These are phyloP conservation scores for Leccinum sublutescens DNA, from an alignment of 768 basidiomycete species.

Conservation along the genomic window DNA sequence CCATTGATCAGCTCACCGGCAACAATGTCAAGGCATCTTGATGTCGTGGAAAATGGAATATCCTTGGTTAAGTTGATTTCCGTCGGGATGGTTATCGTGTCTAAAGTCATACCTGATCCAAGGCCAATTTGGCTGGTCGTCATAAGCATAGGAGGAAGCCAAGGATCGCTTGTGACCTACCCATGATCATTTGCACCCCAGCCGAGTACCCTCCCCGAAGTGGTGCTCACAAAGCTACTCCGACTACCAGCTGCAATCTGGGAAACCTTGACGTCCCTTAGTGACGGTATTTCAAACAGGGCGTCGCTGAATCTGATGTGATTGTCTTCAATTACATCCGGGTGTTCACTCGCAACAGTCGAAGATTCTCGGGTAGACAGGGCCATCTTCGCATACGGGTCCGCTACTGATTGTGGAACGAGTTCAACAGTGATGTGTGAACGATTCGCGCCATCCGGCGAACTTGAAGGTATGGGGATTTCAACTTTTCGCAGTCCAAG, in stretches of 20 bases:
- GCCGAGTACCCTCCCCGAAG: constrained; percentile 70
- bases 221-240: constrained; percentile 71
- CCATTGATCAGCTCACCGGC: constrained; percentile 47
- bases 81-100: constrained; percentile 74
- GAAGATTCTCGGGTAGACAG: constrained; percentile 34
- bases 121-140: constrained; percentile 73
- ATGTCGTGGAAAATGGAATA: constrained; percentile 46
- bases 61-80: constrained; percentile 75
- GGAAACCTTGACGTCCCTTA: constrained; percentile 59
- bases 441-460: constrained; percentile 13
- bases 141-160: constrained; percentile 1
- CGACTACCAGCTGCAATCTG: constrained; percentile 73
- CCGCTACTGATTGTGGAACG: constrained; percentile 51
- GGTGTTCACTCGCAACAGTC: constrained; percentile 28
- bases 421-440: constrained; percentile 50
- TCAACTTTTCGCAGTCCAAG: constrained; percentile 73
- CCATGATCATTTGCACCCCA: constrained; percentile 92
- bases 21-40: constrained; percentile 61
- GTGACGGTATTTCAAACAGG: constrained; percentile 74
- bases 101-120: constrained; percentile 58
- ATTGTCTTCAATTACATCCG: constrained; percentile 31
- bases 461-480: constrained; percentile 36
- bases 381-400: constrained; percentile 49
- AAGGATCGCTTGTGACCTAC: constrained; percentile 35
- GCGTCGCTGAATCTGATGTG: constrained; percentile 64